Evolutionary conservation across 768 basidiomycete genomes (phyloP).

Genomic region (Erythrobasidium yunnanense): DNA sequence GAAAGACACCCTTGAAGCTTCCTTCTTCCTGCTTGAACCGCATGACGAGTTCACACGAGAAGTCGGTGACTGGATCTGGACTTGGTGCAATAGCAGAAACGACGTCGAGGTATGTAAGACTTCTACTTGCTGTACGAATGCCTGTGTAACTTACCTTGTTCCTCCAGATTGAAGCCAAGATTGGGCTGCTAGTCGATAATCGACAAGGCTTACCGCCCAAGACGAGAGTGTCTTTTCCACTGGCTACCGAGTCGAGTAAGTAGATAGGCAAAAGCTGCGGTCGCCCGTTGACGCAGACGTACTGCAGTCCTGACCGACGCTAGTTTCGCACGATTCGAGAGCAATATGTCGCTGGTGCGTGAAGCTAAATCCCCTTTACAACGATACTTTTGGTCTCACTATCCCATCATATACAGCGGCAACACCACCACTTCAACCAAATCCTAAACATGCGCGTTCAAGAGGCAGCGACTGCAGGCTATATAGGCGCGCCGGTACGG

Average conservation of each 20-base stretch:
- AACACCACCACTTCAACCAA: conserved; percentile 76
- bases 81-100: conserved; percentile 45
- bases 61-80: conserved; percentile 71
- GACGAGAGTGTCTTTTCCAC: conserved; percentile 56
- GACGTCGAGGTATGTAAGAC: conserved; percentile 58
- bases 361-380: background rate
- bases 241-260: conserved; percentile 75
- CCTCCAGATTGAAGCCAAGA: conserved; percentile 62
- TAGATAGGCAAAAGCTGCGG: no score
- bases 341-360: conserved; percentile 80
- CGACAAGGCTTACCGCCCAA: conserved; percentile 41
- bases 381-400: background rate
- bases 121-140: background rate
- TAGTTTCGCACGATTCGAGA: conserved; percentile 65
- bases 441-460: conserved; percentile 73
- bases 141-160: background rate
- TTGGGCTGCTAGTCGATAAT: conserved; percentile 60
- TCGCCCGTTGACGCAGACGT: background rate
- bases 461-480: conserved; percentile 49
- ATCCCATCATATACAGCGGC: conserved; percentile 47
- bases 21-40: conserved; percentile 78
- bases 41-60: conserved; percentile 86
- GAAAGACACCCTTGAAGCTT: conserved; percentile 42
- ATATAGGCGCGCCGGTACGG: conserved; percentile 51
- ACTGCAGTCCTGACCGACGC: conserved; percentile 60